Conservation (phyloP, 1,284 basidiomycete genomes). For the Takashimella koratensis region DNA sequence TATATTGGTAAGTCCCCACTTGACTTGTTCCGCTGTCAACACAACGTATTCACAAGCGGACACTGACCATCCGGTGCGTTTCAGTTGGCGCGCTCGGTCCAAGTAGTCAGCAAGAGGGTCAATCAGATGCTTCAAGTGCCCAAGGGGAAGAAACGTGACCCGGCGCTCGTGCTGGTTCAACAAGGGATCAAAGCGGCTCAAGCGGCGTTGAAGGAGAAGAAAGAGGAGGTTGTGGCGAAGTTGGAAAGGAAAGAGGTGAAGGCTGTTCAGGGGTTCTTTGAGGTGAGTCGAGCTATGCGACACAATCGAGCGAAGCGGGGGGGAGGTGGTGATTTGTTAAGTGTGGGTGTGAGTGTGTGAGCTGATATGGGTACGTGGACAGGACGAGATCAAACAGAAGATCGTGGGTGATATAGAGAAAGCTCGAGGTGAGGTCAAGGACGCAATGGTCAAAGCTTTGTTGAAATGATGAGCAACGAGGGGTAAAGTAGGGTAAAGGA, state of each 20-base stretch:
- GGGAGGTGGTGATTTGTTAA: background rate
- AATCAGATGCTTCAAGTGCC: slow-evolving; percentile 4
- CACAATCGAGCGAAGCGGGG: background rate
- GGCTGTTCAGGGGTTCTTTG: slow-evolving; percentile 1
- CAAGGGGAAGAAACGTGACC: slow-evolving; percentile 23
- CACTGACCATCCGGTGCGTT: too few species aligned
- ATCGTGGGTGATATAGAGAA: slow-evolving; percentile 7
- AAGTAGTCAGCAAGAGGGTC: slow-evolving; percentile 10
- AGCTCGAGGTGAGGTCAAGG: slow-evolving; percentile 3
- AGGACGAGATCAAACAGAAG: slow-evolving; percentile 5
- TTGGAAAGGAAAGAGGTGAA: slow-evolving; percentile 8
- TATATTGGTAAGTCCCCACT: background rate
- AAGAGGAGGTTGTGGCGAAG: slow-evolving; percentile 7
- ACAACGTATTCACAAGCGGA: too few species aligned
- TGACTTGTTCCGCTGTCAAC: too few species aligned
- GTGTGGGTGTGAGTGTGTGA: background rate
- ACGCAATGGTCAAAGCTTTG: background rate
- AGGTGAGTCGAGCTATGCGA: slow-evolving; percentile 8
- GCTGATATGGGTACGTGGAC: background rate
- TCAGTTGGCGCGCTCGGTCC: slow-evolving; percentile 7
- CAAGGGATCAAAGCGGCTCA: slow-evolving; percentile 5
- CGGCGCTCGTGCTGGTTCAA: background rate
- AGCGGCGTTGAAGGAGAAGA: slow-evolving; percentile 7
- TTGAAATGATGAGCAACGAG: background rate
- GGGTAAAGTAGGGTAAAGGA: too few species aligned